Evolutionary conservation across 2,329 filamentous ascomycete species (phyloP).

Genomic region (Venturia pyrina): DNA sequence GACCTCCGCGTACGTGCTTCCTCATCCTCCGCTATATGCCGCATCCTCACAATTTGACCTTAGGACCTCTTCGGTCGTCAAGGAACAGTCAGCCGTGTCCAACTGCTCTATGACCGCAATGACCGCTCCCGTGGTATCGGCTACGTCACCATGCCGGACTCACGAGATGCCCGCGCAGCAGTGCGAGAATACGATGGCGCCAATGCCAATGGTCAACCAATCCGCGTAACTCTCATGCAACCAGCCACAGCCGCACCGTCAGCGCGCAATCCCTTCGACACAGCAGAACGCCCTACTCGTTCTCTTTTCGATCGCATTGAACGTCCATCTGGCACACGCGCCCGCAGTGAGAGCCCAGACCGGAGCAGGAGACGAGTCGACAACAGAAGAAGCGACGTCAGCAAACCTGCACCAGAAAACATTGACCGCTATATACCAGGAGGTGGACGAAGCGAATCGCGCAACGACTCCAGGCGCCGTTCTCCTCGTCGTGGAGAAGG

Average conservation of each 20-base stretch:
- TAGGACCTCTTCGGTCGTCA: conserved; percentile 75
- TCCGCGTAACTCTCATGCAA: conserved; percentile 52
- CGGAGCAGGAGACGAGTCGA: conserved; percentile 22
- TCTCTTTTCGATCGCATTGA: conserved; percentile 59
- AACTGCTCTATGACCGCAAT: conserved; percentile 74
- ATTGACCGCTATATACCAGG: conserved; percentile 76
- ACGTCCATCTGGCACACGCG: conserved; percentile 35
- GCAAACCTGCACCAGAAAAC: conserved; percentile 50
- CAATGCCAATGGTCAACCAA: conserved; percentile 76
- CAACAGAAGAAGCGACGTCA: conserved; percentile 42
- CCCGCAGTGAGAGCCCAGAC: conserved; percentile 31
- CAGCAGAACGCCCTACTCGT: conserved; percentile 39
- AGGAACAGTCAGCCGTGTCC: conserved; percentile 58
- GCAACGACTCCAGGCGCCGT: conserved; percentile 39
- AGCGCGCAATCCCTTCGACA: conserved; percentile 38
- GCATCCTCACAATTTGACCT: conserved; percentile 4
- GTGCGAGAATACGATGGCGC: conserved; percentile 77
- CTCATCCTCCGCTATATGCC: neutral
- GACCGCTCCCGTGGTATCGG: conserved; percentile 80
- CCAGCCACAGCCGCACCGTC: conserved; percentile 29
- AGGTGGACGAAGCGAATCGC: conserved; percentile 18
- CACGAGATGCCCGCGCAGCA: conserved; percentile 62
- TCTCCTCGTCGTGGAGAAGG: conserved; percentile 40
- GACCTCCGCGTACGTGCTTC: conserved; percentile 58
- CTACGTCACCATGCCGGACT: conserved; percentile 67